Conservation (phyloP, 75 land plant genomes). For the Picea glauca region DNA sequence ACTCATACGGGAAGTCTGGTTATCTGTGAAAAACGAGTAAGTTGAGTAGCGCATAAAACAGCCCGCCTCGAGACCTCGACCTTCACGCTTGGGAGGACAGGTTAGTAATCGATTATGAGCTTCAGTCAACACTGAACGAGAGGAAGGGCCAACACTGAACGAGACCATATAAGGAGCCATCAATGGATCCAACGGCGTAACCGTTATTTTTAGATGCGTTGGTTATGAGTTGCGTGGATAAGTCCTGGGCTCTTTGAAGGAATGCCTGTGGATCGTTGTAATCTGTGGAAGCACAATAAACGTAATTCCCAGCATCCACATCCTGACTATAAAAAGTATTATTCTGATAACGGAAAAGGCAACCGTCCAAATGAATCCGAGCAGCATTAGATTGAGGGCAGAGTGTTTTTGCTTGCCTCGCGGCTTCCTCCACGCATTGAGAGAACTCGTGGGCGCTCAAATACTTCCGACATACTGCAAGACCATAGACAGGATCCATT, state of each 20-base stretch:
- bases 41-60: conserved; percentile 33
- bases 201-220: neutral
- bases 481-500: too few relatives aligned
- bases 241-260: neutral
- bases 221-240: neutral
- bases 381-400: neutral
- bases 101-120: conserved; percentile 5
- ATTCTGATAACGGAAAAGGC: conserved; percentile 19
- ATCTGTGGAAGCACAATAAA: too few relatives aligned
- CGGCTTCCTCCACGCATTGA: conserved; percentile 15
- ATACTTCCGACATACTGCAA: conserved; percentile 5
- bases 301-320: too few relatives aligned
- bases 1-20: too few relatives aligned
- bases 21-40: neutral
- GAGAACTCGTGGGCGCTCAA: conserved; percentile 15
- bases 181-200: neutral
- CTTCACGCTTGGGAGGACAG: conserved; percentile 15
- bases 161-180: conserved; percentile 7
- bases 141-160: conserved; percentile 37
- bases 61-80: conserved; percentile 26
- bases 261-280: neutral
- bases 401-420: conserved; percentile 11
- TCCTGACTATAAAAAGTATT: neutral
- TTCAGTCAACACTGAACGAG: neutral
- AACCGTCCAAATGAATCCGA: conserved; percentile 16